Evolutionary conservation across 208 protist species (phyloP), one percentile per base, ranked within the genome.

Genomic region (Trypanosoma rangeli): DNA sequence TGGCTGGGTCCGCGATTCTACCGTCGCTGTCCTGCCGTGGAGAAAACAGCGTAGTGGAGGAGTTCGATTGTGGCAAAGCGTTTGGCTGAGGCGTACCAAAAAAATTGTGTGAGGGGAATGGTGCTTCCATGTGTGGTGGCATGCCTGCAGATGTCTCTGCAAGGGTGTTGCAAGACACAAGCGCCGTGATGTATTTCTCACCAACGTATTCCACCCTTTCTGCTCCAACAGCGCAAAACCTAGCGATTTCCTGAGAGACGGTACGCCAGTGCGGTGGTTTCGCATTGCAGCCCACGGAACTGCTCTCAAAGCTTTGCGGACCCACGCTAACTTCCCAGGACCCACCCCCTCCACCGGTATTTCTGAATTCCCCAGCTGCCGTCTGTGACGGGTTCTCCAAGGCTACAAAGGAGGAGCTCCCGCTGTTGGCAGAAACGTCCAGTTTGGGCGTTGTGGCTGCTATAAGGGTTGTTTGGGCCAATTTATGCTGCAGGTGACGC

Each of bases 401-500:
- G 31, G 37, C 26, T 31, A 3, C 48, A 16, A 55, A 42, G 7
- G 12, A 44, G 12, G 42, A 33, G 29, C 18, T 35, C 18, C 10
- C 42, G 15, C 29, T 3, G 33, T 22, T 18, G 35, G 12, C 29
- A n/a, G 31, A 26, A 12, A 28, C 16, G 44, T 57, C 56, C 31
- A 44, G 1, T 9, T 54, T 39, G 0, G 69, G 60, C 8, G 50
- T 18, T 10, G 65, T 37, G 28, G 58, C 37, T 8, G 54, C 65
- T 13, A 44, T 35, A 29, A 82, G 78, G 22, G 39, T 59, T 5
- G 66, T 60, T 37, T 42, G 28, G 8, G 53, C 54, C 56, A 94
- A 78, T 46, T 82, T 81, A n/a, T 77, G 63, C 73, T 94, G 86
- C 64, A 94, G 76, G 16, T 64, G 63, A 15, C 83, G 74, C 76